Evolutionary conservation across 1,284 basidiomycete genomes (phyloP).

Genomic region (Takashimella koratensis): DNA sequence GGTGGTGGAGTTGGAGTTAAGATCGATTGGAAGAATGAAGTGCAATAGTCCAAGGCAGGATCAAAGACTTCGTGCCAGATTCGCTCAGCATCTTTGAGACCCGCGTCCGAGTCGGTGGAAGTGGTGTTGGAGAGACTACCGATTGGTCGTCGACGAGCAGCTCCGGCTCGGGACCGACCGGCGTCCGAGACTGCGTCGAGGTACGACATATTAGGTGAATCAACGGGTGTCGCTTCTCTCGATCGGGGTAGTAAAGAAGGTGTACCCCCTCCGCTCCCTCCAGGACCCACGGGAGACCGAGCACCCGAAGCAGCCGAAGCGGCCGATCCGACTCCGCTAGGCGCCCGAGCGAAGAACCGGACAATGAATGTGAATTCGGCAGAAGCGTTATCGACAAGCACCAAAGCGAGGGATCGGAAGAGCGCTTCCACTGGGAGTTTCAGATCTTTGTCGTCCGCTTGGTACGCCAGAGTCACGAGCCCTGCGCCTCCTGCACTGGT

Average conservation of each 20-base stretch:
- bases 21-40: conserved; percentile 42
- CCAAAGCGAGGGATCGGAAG: conserved; percentile 76
- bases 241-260: background rate
- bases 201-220: conserved; percentile 23
- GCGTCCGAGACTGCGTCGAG: conserved; percentile 31
- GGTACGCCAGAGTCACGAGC: conserved; percentile 70
- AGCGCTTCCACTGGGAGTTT: conserved; percentile 77
- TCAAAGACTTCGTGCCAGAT: conserved; percentile 90
- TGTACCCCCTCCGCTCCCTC: background rate
- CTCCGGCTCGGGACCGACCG: conserved; percentile 14
- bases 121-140: background rate
- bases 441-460: conserved; percentile 77
- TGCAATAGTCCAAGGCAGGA: conserved; percentile 76
- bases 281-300: background rate
- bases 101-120: conserved; percentile 50
- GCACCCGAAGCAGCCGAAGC: background rate
- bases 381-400: conserved; percentile 87
- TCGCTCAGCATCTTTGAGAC: conserved; percentile 42
- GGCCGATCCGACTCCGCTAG: background rate
- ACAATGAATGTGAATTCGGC: conserved; percentile 84
- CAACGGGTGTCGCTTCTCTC: conserved; percentile 20
- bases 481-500: conserved; percentile 61
- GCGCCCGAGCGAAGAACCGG: conserved; percentile 62
- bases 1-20: conserved; percentile 56
- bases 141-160: background rate